phyloP scores from a whole-genome alignment of 805 yeast species.

The Komagataella populi region DNA sequence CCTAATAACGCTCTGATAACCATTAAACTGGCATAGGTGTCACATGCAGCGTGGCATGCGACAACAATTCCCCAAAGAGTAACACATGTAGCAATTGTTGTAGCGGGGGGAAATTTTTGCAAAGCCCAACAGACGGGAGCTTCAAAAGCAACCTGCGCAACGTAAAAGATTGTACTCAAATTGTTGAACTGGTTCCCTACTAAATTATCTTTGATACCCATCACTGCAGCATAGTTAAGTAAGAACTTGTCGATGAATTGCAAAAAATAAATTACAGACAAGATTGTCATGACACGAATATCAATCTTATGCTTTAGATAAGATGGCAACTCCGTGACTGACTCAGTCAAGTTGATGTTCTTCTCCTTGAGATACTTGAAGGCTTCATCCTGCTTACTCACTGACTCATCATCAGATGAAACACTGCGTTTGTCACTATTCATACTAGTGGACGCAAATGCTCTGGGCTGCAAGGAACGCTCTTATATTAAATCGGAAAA shows the following conservation, averaged over 20 bases:
- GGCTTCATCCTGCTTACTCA: background rate
- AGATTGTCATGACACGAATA: background rate
- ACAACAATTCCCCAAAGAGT: slow-evolving; percentile 41
- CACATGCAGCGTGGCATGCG: slow-evolving; percentile 37
- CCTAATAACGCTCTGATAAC: slow-evolving; percentile 41
- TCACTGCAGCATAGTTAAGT: slow-evolving; percentile 46
- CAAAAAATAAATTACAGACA: slow-evolving; percentile 1
- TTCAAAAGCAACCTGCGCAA: slow-evolving; percentile 32
- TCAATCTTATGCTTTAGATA: background rate
- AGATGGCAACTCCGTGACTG: background rate
- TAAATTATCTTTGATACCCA: slow-evolving; percentile 39
- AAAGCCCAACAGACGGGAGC: slow-evolving; percentile 28
- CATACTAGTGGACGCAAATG: background rate
- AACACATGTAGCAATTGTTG: slow-evolving; percentile 31
- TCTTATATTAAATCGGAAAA: background rate
- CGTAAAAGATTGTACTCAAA: slow-evolving; percentile 18
- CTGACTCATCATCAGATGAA: background rate
- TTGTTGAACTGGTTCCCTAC: slow-evolving; percentile 4
- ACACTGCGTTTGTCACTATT: background rate
- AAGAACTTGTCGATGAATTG: slow-evolving; percentile 36
- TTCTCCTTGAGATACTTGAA: background rate
- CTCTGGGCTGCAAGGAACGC: background rate
- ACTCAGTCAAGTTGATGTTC: background rate
- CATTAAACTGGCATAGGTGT: slow-evolving; percentile 39
- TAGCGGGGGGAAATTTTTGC: slow-evolving; percentile 40